Evolutionary conservation across 2,329 filamentous ascomycete genomes (phyloP).

Genomic region (Rhytidhysteron rufulum): DNA sequence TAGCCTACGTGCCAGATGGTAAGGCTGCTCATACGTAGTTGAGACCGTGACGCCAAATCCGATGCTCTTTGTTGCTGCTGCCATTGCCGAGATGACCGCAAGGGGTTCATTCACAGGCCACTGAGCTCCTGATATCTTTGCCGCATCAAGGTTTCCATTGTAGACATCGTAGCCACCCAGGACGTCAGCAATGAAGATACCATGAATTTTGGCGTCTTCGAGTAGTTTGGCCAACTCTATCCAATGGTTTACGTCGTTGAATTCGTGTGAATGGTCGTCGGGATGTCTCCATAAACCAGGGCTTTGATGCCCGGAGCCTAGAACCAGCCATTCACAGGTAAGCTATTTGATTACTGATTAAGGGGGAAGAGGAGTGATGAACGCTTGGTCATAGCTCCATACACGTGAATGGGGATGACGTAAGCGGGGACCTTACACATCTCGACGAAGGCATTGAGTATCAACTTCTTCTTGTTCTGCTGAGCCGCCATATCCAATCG

Average conservation of each 20-base stretch:
- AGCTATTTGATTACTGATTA: no score
- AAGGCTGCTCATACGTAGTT: slow-evolving; percentile 67
- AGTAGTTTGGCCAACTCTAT: slow-evolving; percentile 2
- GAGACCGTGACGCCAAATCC: slow-evolving; percentile 65
- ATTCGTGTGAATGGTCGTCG: slow-evolving; percentile 1
- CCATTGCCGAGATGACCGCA: slow-evolving; percentile 62
- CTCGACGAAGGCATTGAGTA: slow-evolving; percentile 4
- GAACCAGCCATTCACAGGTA: no score
- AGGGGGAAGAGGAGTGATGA: no score
- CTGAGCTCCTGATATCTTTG: slow-evolving; percentile 61
- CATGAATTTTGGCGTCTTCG: slow-evolving; percentile 2
- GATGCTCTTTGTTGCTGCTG: slow-evolving; percentile 63
- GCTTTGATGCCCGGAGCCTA: slow-evolving; percentile 2
- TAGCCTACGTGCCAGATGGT: slow-evolving; percentile 61
- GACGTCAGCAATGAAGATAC: slow-evolving; percentile 4
- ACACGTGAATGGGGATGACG: no score
- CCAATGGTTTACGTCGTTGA: slow-evolving; percentile 5
- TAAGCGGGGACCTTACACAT: slow-evolving; percentile 2
- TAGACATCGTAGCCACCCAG: slow-evolving; percentile 63
- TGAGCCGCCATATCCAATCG: not conserved
- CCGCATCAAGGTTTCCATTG: slow-evolving; percentile 59
- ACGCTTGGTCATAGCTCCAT: no score
- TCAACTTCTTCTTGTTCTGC: slow-evolving; percentile 1
- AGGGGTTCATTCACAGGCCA: slow-evolving; percentile 70
- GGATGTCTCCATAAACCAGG: slow-evolving; percentile 5